These are phyloP conservation scores for Escovopsis sp. DNA, from an alignment of 2,329 filamentous ascomycete genomes.

Conservation along the genomic window DNA sequence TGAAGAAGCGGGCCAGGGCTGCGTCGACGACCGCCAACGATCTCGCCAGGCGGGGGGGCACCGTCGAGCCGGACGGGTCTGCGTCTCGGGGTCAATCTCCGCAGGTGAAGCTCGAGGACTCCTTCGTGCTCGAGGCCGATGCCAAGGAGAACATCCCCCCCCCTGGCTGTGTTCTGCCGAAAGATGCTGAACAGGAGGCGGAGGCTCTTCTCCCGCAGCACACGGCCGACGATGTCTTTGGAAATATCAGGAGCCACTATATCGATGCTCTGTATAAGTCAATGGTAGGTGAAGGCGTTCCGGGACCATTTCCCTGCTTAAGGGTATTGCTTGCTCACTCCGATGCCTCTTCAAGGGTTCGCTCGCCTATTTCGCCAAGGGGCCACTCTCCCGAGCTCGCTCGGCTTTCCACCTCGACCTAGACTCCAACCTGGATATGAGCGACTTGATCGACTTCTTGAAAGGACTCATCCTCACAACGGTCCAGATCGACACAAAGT, in stretches of 20 bases:
- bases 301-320: too few species aligned
- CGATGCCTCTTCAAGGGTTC: slow-evolving; percentile 39
- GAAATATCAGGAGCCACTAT: slow-evolving; percentile 44
- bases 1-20: slow-evolving; percentile 36
- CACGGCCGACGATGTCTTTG: slow-evolving; percentile 38
- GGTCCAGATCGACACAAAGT: slow-evolving; percentile 63
- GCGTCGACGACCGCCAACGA: slow-evolving; percentile 13
- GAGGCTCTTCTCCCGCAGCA: slow-evolving; percentile 15
- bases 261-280: slow-evolving; percentile 48
- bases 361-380: slow-evolving; percentile 72
- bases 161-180: background rate
- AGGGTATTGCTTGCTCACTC: background rate
- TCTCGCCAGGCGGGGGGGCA: slow-evolving; percentile 8
- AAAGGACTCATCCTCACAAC: slow-evolving; percentile 52
- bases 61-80: slow-evolving; percentile 5
- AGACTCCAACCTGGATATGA: slow-evolving; percentile 44
- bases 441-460: slow-evolving; percentile 53
- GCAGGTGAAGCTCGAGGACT: slow-evolving; percentile 8
- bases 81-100: slow-evolving; percentile 11
- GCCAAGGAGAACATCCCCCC: background rate
- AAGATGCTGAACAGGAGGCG: background rate
- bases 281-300: slow-evolving; percentile 28
- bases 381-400: slow-evolving; percentile 59
- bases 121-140: background rate
- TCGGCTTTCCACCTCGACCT: slow-evolving; percentile 53